phyloP scores from a whole-genome alignment of 768 basidiomycete species.

The Mycena alexandri region DNA sequence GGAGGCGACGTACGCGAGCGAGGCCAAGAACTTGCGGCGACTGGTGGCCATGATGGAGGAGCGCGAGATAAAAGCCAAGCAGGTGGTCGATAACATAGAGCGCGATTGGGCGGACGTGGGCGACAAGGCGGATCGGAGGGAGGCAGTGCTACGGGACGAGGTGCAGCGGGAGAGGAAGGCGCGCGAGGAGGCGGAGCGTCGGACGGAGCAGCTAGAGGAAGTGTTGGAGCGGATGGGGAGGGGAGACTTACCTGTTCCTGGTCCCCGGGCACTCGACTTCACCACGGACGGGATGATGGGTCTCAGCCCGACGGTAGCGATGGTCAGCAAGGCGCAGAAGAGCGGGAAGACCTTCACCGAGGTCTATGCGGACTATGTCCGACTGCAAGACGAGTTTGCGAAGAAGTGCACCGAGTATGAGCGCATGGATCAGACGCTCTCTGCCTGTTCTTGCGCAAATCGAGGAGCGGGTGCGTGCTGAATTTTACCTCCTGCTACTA shows the following conservation, averaged over 20 bases:
- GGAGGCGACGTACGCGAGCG: conserved; percentile 84
- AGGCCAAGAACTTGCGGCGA: conserved; percentile 79
- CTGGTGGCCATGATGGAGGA: conserved; percentile 90
- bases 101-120: conserved; percentile 83
- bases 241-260: conserved; percentile 76
- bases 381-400: conserved; percentile 84
- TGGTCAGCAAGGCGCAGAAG: conserved; percentile 85
- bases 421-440: conserved; percentile 85
- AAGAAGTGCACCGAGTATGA: conserved; percentile 86
- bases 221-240: conserved; percentile 79
- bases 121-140: conserved; percentile 75
- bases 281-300: conserved; percentile 70
- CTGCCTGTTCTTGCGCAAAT: conserved; percentile 89
- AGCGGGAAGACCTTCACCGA: conserved; percentile 93
- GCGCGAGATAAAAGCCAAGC: conserved; percentile 86
- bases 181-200: conserved; percentile 79
- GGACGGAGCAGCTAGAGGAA: conserved; percentile 77
- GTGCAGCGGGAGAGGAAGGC: conserved; percentile 77
- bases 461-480: conserved; percentile 80
- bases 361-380: conserved; percentile 91
- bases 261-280: conserved; percentile 61
- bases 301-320: conserved; percentile 88
- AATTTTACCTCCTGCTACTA: conserved; percentile 10
- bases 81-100: conserved; percentile 86
- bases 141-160: conserved; percentile 75